Base-by-base conservation (phyloP, 192 early-diverging fungal genomes). In the Lunasporangiospora selenospora region DNA sequence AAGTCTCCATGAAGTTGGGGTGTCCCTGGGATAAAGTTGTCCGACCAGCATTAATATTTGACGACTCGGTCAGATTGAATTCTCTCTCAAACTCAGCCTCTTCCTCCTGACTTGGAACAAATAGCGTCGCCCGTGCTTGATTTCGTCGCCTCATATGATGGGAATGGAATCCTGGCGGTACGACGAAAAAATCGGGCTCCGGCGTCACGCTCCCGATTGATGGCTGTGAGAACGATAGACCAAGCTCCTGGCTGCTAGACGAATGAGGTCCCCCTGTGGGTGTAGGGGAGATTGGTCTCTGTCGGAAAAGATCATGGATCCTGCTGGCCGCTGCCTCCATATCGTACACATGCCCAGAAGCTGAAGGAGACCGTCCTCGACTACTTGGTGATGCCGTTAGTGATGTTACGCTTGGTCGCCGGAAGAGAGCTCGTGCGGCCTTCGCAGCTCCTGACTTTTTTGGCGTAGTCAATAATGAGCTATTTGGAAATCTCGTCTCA, bases 131-230 rank as follows among this genome's bases (percentile, higher is more conserved):
- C 19, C 41, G 53, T 0, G 38, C 54, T 12, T 31, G 53, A 1
- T 61, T 53, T 15, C 69, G 47, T 21, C 69, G 45, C n/a, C n/a
- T n/a, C n/a, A n/a, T n/a, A 39, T 73, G 38, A 8, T 57, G 59
- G 11, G 69, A 73, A 24, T 73, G 59, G 43, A 63, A 73, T 3
- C 69, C 69, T n/a, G 69, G 44, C 0, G 69, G 69, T 2, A 73
- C 55, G 23, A 62, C 31, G 3, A 57, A 44, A n/a, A 58, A 29
- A 37, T 51, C 54, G 2, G 39, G 52, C 16, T 73, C 69, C 5
- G 69, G 53, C 24, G 34, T 62, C 13, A 50, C 50, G 30, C 69
- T 63, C 21, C 69, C 69, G 15, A 61, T 59, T 6, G 69, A 58
- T 1, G 54, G 18, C 21, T 70, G 66, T 26, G 66, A 70, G 37